phyloP scores from a whole-genome alignment of 805 yeast genomes.

The Priceomyces melissophilus region DNA sequence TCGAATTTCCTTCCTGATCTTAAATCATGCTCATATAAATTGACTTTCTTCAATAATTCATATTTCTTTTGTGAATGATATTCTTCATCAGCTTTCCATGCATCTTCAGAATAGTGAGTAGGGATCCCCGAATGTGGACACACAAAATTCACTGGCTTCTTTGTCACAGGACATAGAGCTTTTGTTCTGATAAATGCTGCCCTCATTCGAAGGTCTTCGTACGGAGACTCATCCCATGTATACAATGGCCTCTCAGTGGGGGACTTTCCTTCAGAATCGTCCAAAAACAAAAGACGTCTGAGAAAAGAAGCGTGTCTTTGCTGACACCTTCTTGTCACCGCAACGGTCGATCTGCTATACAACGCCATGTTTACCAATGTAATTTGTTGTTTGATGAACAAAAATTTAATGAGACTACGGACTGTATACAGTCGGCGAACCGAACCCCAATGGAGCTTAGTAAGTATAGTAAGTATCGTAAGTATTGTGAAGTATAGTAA shows the following conservation, averaged over 20 bases:
- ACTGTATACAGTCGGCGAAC: neutral
- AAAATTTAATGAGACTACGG: neutral
- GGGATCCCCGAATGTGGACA: constrained; percentile 97
- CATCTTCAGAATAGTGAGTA: constrained; percentile 86
- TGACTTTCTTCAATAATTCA: constrained; percentile 78
- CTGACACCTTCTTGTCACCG: neutral
- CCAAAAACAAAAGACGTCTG: constrained; percentile 36
- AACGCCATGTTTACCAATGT: no score
- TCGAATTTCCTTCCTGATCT: constrained; percentile 93
- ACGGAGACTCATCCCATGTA: constrained; percentile 91
- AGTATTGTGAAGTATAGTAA: neutral
- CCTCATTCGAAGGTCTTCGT: constrained; percentile 79
- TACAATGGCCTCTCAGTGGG: constrained; percentile 34
- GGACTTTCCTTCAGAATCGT: constrained; percentile 24
- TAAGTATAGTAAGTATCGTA: neutral
- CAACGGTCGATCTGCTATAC: no score
- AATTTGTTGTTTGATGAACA: neutral
- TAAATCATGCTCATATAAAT: constrained; percentile 90
- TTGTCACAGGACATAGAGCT: constrained; percentile 89
- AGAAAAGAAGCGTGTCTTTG: constrained; percentile 32
- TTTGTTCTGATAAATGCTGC: constrained; percentile 87
- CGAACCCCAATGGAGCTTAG: neutral
- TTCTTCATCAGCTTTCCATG: constrained; percentile 77
- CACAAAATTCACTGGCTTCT: constrained; percentile 71
- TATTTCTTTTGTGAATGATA: constrained; percentile 68